phyloP scores from a whole-genome alignment of 768 basidiomycete genomes.

The Rhizopogon vinicolor region DNA sequence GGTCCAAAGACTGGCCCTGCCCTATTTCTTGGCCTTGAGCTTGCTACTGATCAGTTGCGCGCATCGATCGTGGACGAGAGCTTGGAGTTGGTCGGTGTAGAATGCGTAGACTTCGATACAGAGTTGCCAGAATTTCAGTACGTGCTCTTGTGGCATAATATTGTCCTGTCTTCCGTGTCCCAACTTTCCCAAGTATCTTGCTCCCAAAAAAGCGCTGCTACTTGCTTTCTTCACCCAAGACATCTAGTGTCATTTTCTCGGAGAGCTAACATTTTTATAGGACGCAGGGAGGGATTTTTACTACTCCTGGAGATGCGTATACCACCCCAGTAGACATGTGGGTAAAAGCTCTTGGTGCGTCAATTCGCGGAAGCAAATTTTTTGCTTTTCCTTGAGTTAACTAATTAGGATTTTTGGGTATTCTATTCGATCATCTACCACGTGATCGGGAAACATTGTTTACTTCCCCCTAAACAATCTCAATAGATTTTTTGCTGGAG shows the following conservation, averaged over 20 bases:
- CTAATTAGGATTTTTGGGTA: slow-evolving; percentile 30
- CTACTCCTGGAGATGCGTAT: slow-evolving; percentile 80
- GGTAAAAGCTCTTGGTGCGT: slow-evolving; percentile 80
- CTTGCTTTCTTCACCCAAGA: slow-evolving; percentile 5
- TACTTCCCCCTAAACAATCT: slow-evolving; percentile 2
- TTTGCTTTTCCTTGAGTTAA: slow-evolving; percentile 32
- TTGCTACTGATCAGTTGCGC: slow-evolving; percentile 78
- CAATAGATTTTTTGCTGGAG: slow-evolving; percentile 67
- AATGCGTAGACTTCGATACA: slow-evolving; percentile 78
- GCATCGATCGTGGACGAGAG: slow-evolving; percentile 82
- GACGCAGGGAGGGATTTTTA: slow-evolving; percentile 84
- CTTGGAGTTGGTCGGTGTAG: slow-evolving; percentile 77
- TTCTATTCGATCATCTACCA: slow-evolving; percentile 27
- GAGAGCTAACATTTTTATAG: slow-evolving; percentile 34
- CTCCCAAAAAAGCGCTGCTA: neutral
- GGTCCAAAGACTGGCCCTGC: slow-evolving; percentile 36
- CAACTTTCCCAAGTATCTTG: neutral
- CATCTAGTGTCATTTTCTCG: slow-evolving; percentile 3
- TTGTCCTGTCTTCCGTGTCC: neutral
- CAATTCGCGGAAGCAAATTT: slow-evolving; percentile 57
- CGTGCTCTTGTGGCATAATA: slow-evolving; percentile 26
- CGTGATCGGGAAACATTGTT: slow-evolving; percentile 10
- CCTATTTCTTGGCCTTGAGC: slow-evolving; percentile 85
- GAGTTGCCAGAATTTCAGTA: slow-evolving; percentile 81
- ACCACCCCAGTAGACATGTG: slow-evolving; percentile 90